Conservation (phyloP, 352 stramenopile species). For the Phytophthora chlamydospora region DNA sequence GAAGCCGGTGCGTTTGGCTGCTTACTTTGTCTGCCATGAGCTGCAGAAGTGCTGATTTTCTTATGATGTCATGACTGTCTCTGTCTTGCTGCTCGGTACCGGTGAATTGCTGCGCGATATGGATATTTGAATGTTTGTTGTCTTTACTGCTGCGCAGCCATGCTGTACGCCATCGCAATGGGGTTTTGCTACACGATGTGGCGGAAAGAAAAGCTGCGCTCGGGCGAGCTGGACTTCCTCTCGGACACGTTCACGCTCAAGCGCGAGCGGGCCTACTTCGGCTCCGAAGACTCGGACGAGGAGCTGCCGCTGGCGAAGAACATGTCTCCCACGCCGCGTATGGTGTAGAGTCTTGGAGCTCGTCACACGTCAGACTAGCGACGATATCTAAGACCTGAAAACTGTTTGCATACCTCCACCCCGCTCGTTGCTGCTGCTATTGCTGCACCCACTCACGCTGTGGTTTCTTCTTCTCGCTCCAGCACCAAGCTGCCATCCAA, state of each 20-base stretch:
- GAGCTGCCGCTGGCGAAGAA: conserved; percentile 69
- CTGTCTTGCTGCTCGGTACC: background rate
- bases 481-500: background rate
- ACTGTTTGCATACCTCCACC: conserved; percentile 28
- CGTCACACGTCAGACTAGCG: conserved; percentile 15
- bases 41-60: conserved; percentile 4
- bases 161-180: conserved; percentile 60
- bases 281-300: conserved; percentile 75
- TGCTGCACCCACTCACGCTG: background rate
- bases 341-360: conserved; percentile 28
- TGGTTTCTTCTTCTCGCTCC: background rate
- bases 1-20: conserved; percentile 59
- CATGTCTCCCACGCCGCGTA: conserved; percentile 56
- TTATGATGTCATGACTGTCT: conserved; percentile 13
- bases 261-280: conserved; percentile 64
- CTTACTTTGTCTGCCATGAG: background rate
- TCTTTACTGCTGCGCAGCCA: conserved; percentile 29
- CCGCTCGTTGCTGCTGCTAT: background rate
- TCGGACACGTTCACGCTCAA: conserved; percentile 51
- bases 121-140: background rate
- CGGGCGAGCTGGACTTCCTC: conserved; percentile 48
- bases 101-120: background rate
- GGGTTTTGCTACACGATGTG: conserved; percentile 62
- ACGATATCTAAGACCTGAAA: conserved; percentile 30
- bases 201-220: conserved; percentile 54